Evolutionary conservation across 2,329 filamentous ascomycete species (phyloP).

Genomic region (Penicillium sp.): DNA sequence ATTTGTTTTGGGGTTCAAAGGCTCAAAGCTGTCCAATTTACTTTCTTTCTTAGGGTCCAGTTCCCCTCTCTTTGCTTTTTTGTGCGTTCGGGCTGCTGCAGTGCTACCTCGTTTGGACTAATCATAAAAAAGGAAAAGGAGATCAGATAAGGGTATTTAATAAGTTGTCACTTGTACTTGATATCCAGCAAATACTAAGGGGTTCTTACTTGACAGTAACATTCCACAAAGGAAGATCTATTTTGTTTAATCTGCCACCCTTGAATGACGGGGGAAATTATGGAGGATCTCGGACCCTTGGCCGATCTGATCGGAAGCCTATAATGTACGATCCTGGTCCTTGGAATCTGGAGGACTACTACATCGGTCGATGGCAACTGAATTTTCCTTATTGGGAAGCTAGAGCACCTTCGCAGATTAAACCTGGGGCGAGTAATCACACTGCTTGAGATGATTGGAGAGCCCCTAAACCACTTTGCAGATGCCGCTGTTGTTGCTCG

Average conservation of each 20-base stretch:
- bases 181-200: background rate
- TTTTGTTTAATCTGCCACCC: slow-evolving; percentile 3
- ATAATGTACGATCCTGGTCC: no score
- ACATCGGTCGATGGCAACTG: background rate
- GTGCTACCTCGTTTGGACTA: background rate
- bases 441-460: slow-evolving; percentile 8
- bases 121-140: background rate
- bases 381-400: background rate
- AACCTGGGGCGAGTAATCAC: background rate
- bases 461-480: slow-evolving; percentile 3
- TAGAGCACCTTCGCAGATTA: background rate
- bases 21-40: no score
- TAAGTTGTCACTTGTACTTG: no score
- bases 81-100: background rate
- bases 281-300: background rate
- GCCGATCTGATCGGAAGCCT: slow-evolving; percentile 14
- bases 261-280: slow-evolving; percentile 19
- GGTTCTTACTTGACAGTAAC: background rate
- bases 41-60: background rate
- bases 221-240: background rate
- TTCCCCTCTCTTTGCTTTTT: background rate
- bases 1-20: background rate
- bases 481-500: slow-evolving; percentile 9
- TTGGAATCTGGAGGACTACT: no score
- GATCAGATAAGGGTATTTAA: background rate